phyloP scores from a whole-genome alignment of 192 early-diverging fungal genomes.

The Backusella australiensis region DNA sequence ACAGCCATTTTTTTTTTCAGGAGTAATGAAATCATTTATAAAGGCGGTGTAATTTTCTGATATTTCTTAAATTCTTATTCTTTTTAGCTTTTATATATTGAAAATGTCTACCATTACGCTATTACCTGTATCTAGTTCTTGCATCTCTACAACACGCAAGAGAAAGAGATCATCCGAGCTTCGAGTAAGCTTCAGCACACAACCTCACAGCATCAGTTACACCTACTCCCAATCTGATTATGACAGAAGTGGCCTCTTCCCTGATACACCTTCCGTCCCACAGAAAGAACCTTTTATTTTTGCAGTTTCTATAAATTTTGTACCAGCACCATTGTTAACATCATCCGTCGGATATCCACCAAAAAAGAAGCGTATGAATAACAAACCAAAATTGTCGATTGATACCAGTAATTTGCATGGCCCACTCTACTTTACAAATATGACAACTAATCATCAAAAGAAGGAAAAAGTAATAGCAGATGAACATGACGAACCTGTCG shows the following conservation, averaged over 20 bases:
- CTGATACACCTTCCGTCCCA: background rate
- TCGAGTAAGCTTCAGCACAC: slow-evolving; percentile 20
- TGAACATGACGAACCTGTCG: background rate
- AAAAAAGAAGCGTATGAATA: slow-evolving; percentile 14
- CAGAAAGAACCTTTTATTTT: background rate
- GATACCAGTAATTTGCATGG: slow-evolving; percentile 27
- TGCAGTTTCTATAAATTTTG: slow-evolving; percentile 14
- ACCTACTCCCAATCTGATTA: slow-evolving; percentile 29
- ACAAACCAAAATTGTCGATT: slow-evolving; percentile 22
- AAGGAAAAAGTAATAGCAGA: background rate
- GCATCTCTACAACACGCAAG: slow-evolving; percentile 4
- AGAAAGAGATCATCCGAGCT: slow-evolving; percentile 8
- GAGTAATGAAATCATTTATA: slow-evolving; percentile 4
- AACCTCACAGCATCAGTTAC: slow-evolving; percentile 13
- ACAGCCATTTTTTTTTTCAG: slow-evolving; percentile 3
- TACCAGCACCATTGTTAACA: background rate
- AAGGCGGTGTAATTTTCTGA: too few relatives aligned
- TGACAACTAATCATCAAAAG: slow-evolving; percentile 29
- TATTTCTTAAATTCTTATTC: background rate
- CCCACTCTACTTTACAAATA: slow-evolving; percentile 22
- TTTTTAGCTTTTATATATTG: background rate
- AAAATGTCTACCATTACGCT: slow-evolving; percentile 7
- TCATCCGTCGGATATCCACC: background rate
- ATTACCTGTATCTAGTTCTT: background rate
- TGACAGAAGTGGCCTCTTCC: slow-evolving; percentile 29